A percentile compares a stretch with the other conserved stretches of the same genome.
Evolutionary conservation across 371 early-diverging fungal genomes (phyloP).

Genomic region (Saksenaea vasiformis): DNA sequence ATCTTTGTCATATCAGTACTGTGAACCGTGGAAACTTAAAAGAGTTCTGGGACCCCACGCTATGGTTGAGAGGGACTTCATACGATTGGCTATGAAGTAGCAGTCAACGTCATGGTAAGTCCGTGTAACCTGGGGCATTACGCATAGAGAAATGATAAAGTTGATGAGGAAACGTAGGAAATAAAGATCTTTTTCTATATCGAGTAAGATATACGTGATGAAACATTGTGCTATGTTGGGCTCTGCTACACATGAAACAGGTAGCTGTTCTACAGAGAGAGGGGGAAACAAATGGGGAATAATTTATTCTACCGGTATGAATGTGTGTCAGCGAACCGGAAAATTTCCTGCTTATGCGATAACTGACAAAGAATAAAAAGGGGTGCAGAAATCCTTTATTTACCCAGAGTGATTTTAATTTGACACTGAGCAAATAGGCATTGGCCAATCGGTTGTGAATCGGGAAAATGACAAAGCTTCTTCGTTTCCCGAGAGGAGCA

Average conservation of each 20-base stretch:
- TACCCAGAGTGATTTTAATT: conserved; percentile 1
- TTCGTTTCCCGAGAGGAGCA: not conserved
- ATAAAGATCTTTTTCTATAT: conserved; percentile 1
- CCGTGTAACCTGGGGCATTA: not conserved
- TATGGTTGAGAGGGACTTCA: not conserved
- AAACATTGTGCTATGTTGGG: not conserved
- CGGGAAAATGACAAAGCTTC: conserved; percentile 6
- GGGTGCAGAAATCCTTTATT: not conserved
- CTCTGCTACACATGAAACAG: not conserved
- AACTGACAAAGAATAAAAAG: not conserved
- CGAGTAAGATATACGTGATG: not conserved
- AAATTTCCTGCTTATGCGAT: conserved; percentile 2
- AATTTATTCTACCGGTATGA: not conserved
- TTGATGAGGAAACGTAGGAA: conserved; percentile 4
- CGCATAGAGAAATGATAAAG: not conserved
- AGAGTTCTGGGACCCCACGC: not conserved
- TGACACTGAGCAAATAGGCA: not conserved
- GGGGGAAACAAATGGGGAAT: not conserved
- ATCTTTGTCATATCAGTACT: not conserved
- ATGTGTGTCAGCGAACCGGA: conserved; percentile 1
- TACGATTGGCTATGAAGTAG: not conserved
- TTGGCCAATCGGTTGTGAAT: not conserved
- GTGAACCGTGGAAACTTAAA: conserved; percentile 3
- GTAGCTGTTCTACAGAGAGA: not conserved
- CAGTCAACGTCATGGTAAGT: not conserved